Evolutionary conservation across 768 basidiomycete genomes (phyloP).

Genomic region (Saitozyma sp.): DNA sequence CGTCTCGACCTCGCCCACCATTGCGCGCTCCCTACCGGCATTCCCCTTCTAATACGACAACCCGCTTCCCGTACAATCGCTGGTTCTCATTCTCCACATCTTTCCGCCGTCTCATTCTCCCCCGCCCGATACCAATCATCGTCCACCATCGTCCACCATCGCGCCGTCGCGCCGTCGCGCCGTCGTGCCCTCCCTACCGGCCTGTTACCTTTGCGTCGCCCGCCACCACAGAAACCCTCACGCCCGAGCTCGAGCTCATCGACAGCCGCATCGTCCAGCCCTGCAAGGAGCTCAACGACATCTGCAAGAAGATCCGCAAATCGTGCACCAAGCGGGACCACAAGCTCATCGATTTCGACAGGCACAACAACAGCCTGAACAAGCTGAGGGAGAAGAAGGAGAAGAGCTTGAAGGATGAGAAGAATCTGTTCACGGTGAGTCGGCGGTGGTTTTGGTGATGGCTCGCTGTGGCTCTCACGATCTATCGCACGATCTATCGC

Average conservation of each 20-base stretch:
- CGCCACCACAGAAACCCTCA: conserved; percentile 59
- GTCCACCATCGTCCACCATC: too few relatives aligned
- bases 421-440: conserved; percentile 88
- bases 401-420: conserved; percentile 91
- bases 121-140: neutral
- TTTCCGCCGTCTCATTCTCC: neutral
- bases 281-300: conserved; percentile 79
- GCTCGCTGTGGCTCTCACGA: neutral
- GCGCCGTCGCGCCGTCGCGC: too few relatives aligned
- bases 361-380: conserved; percentile 90
- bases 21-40: neutral
- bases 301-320: conserved; percentile 88
- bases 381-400: conserved; percentile 99
- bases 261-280: conserved; percentile 81
- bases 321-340: conserved; percentile 95
- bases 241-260: conserved; percentile 92
- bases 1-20: neutral
- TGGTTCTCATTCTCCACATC: too few relatives aligned
- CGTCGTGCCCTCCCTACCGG: too few relatives aligned
- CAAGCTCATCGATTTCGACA: conserved; percentile 94
- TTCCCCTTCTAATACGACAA: too few relatives aligned
- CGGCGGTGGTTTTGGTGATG: neutral
- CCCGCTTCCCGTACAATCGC: too few relatives aligned
- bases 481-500: too few relatives aligned
- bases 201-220: neutral